These are phyloP conservation scores for Salix koriyanagi DNA, from an alignment of 345 rosid species.

Conservation along the genomic window DNA sequence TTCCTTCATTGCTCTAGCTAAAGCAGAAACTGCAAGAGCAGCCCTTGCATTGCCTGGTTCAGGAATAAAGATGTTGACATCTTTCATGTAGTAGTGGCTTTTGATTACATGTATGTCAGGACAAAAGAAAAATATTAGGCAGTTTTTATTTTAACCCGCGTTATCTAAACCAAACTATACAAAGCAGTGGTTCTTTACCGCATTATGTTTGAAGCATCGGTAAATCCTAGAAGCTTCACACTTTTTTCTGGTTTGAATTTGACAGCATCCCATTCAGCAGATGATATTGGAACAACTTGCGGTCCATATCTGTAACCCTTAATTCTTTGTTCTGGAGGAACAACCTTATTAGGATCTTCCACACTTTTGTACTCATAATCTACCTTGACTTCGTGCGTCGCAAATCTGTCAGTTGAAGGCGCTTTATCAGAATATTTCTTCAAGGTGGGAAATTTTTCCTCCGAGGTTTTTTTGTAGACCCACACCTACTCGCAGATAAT, in stretches of 20 bases:
- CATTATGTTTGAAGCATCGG: conserved; percentile 62
- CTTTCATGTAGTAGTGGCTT: conserved; percentile 95
- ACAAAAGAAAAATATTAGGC: not conserved
- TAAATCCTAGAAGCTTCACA: conserved; percentile 84
- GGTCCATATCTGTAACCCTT: conserved; percentile 94
- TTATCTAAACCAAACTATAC: not conserved
- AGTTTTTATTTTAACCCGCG: conserved; percentile 12
- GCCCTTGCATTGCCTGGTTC: conserved; percentile 71
- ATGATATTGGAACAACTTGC: conserved; percentile 86
- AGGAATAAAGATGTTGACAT: conserved; percentile 71
- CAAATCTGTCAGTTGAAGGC: conserved; percentile 70
- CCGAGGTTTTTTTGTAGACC: conserved; percentile 91
- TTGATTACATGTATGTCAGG: conserved; percentile 20
- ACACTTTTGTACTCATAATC: conserved; percentile 69
- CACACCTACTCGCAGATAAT: conserved; percentile 52
- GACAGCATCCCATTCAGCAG: conserved; percentile 65
- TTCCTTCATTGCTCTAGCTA: conserved; percentile 87
- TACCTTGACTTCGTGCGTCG: conserved; percentile 81
- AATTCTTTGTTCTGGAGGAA: conserved; percentile 93
- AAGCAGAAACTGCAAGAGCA: conserved; percentile 63
- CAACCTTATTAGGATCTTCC: conserved; percentile 47
- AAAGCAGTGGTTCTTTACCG: conserved; percentile 41
- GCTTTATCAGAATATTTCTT: conserved; percentile 85
- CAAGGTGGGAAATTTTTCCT: conserved; percentile 86
- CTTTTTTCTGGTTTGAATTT: conserved; percentile 90